phyloP scores from a whole-genome alignment of 805 yeast species.

The Barnettozyma siamensis region DNA sequence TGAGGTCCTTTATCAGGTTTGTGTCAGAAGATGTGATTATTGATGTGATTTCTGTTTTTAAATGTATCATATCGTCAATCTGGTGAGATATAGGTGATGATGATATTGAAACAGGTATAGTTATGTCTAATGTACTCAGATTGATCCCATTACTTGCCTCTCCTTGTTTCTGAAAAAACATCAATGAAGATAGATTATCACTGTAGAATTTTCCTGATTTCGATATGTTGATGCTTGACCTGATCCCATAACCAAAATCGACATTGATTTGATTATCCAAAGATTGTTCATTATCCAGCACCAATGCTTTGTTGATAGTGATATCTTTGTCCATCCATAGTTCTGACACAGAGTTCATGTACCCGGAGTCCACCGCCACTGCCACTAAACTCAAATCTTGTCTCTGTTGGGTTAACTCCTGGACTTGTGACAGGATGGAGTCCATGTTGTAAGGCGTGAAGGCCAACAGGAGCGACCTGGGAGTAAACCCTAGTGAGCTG shows the following conservation, averaged over 20 bases:
- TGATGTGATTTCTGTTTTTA: neutral
- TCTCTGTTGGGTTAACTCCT: neutral
- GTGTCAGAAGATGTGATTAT: constrained; percentile 4
- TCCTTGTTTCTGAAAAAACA: neutral
- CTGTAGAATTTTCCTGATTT: neutral
- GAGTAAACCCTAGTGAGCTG: neutral
- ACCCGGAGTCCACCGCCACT: neutral
- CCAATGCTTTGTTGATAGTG: neutral
- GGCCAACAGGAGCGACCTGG: neutral
- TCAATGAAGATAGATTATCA: neutral
- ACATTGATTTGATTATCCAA: too few species aligned
- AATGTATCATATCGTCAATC: neutral
- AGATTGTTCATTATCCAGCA: neutral
- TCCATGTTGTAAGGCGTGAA: neutral
- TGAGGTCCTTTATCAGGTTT: constrained; percentile 5
- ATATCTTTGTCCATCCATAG: constrained; percentile 1
- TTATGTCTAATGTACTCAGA: neutral
- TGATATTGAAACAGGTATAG: neutral
- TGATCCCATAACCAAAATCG: too few species aligned
- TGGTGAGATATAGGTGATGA: neutral
- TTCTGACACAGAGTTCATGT: neutral
- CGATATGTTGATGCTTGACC: neutral
- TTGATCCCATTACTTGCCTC: neutral
- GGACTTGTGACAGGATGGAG: neutral
- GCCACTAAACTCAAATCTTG: neutral